Conservation (phyloP, 305 asterid species). For the Striga hermonthica region DNA sequence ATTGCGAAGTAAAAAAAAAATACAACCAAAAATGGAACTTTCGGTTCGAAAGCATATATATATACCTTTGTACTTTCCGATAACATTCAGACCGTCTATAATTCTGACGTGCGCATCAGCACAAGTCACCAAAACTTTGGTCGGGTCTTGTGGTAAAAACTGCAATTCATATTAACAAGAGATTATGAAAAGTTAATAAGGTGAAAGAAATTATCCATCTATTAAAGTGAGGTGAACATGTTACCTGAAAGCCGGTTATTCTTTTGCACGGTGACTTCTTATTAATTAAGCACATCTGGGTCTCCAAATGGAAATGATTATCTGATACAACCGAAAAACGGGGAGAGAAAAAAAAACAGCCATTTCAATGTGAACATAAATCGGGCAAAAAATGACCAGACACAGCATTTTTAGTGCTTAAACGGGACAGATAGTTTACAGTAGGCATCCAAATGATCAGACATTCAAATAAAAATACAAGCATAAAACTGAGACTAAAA, state of each 20-base stretch:
- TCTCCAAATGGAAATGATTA: slow-evolving; percentile 61
- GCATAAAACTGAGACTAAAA: too few species aligned
- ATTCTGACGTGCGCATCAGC: slow-evolving; percentile 85
- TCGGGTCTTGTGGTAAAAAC: slow-evolving; percentile 72
- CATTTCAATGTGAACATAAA: background rate
- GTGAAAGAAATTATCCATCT: slow-evolving; percentile 9
- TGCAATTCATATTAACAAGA: slow-evolving; percentile 38
- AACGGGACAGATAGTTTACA: too few species aligned
- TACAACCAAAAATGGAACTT: background rate
- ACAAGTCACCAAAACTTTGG: slow-evolving; percentile 74
- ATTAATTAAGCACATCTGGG: slow-evolving; percentile 57
- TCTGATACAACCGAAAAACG: slow-evolving; percentile 42
- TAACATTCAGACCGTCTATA: slow-evolving; percentile 52
- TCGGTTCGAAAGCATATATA: background rate
- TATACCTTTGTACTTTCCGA: slow-evolving; percentile 73
- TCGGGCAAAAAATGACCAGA: too few species aligned
- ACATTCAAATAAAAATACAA: too few species aligned
- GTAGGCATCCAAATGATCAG: too few species aligned
- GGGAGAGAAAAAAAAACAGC: slow-evolving; percentile 21
- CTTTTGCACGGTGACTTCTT: slow-evolving; percentile 80
- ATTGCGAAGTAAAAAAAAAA: background rate
- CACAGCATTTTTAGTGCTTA: too few species aligned
- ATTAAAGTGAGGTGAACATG: slow-evolving; percentile 21
- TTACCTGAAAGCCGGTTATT: slow-evolving; percentile 88
- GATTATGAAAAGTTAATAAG: background rate